A percentile compares a stretch with the other conserved stretches of the same genome.
Conservation (phyloP, 805 yeast genomes). For the Barnettozyma californica region DNA sequence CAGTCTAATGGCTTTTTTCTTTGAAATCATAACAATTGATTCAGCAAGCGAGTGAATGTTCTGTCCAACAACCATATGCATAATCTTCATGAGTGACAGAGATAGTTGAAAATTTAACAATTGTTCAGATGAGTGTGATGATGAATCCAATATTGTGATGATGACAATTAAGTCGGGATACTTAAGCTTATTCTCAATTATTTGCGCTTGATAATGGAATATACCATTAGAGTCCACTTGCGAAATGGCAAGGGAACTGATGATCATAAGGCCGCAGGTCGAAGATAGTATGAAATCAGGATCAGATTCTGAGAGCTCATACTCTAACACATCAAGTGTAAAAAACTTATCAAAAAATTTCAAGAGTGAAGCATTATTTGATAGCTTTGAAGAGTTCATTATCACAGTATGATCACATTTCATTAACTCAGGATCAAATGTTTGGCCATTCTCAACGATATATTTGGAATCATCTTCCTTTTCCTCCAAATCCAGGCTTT, state of each 20-base stretch:
- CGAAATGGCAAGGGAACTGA: constrained; percentile 7
- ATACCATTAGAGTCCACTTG: constrained; percentile 13
- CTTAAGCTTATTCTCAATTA: constrained; percentile 4
- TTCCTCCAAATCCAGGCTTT: not conserved
- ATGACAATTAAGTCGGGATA: constrained; percentile 8
- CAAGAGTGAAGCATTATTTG: constrained; percentile 2
- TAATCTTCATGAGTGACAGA: constrained; percentile 11
- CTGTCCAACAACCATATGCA: not conserved
- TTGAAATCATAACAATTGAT: constrained; percentile 8
- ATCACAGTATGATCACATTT: constrained; percentile 1
- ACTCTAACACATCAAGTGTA: constrained; percentile 11
- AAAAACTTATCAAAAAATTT: not conserved
- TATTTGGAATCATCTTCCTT: not conserved
- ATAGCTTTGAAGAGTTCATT: constrained; percentile 5
- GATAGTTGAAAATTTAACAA: constrained; percentile 15
- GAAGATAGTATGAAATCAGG: constrained; percentile 17
- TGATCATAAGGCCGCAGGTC: constrained; percentile 10
- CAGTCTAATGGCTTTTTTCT: not conserved
- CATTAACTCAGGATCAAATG: not conserved
- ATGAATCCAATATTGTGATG: not conserved
- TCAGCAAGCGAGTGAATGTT: constrained; percentile 1
- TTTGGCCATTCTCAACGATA: not conserved
- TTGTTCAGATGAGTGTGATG: not conserved
- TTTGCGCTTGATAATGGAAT: constrained; percentile 1
- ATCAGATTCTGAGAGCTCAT: constrained; percentile 12